phyloP scores from a whole-genome alignment of 306 rosid species.

The Dalbergia cochinchinensis region DNA sequence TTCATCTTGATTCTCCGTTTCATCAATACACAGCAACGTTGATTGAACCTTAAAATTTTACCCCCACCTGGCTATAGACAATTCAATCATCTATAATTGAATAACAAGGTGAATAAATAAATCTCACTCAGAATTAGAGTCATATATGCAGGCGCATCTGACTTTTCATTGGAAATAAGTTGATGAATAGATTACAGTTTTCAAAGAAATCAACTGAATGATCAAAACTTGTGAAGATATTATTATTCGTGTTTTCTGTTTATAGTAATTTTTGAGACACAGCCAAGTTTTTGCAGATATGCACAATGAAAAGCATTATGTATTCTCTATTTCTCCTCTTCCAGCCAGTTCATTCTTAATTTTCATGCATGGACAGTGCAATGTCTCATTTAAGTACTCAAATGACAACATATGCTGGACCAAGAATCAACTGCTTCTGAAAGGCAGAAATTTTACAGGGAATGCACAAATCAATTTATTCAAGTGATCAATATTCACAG shows the following conservation, averaged over 20 bases:
- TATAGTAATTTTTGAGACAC: not conserved
- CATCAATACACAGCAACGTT: not conserved
- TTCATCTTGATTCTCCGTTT: conserved; percentile 1
- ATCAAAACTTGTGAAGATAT: too few relatives aligned
- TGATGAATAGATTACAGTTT: conserved; percentile 19
- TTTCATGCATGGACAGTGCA: not conserved
- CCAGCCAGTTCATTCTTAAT: not conserved
- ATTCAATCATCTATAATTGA: conserved; percentile 11
- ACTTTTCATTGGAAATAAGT: not conserved
- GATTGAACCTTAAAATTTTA: conserved; percentile 1
- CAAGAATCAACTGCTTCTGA: not conserved
- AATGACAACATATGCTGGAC: conserved; percentile 21
- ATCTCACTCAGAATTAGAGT: conserved; percentile 25
- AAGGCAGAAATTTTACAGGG: not conserved
- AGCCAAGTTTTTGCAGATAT: conserved; percentile 3
- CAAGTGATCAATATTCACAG: conserved; percentile 26
- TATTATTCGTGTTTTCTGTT: not conserved
- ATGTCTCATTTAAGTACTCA: not conserved
- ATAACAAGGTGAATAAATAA: not conserved
- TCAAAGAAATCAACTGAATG: not conserved
- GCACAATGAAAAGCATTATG: conserved; percentile 14
- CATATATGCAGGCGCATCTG: not conserved
- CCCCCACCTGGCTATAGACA: not conserved
- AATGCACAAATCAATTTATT: not conserved
- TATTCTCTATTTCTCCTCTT: not conserved